These are phyloP conservation scores for Aspergillus cejpii DNA, from an alignment of 2,329 filamentous ascomycete genomes.

Conservation along the genomic window DNA sequence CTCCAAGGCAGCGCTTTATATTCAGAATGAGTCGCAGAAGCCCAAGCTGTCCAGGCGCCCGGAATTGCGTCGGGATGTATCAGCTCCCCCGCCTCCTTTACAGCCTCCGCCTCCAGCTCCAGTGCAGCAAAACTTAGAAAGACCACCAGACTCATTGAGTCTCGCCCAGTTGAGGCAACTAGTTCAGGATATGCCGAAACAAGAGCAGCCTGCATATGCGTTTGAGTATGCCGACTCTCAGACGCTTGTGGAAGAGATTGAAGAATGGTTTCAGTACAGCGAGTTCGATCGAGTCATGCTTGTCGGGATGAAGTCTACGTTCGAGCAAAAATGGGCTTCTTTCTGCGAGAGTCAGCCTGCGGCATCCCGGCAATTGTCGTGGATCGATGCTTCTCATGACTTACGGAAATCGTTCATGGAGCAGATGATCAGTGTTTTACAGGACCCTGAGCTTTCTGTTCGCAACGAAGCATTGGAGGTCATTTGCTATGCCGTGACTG, in stretches of 20 bases:
- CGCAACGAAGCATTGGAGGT: constrained; percentile 44
- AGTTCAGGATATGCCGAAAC: constrained; percentile 64
- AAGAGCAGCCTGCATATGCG: constrained; percentile 70
- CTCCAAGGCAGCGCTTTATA: constrained; percentile 13
- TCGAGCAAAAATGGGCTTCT: constrained; percentile 66
- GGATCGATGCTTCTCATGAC: constrained; percentile 59
- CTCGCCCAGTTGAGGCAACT: constrained; percentile 66
- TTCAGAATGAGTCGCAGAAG: constrained; percentile 9
- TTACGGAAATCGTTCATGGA: constrained; percentile 39
- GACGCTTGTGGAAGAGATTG: constrained; percentile 75
- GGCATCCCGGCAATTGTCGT: constrained; percentile 46
- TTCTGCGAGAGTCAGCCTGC: constrained; percentile 37
- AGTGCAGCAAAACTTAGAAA: constrained; percentile 32
- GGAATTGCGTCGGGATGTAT: constrained; percentile 33
- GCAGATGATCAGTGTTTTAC: constrained; percentile 33
- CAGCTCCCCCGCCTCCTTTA: constrained; percentile 39
- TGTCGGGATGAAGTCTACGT: constrained; percentile 66
- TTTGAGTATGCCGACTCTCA: constrained; percentile 72
- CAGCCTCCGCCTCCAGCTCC: constrained; percentile 45
- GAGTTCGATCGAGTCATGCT: constrained; percentile 78
- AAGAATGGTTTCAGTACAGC: constrained; percentile 96
- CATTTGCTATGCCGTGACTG: constrained; percentile 53
- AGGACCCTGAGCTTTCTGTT: constrained; percentile 34
- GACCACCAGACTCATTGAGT: constrained; percentile 62
- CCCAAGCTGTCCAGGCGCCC: constrained; percentile 25